Evolutionary conservation across 73 alveolate species (phyloP), one percentile per base, ranked within the genome.

Genomic region (Tetrahymena borealis): DNA sequence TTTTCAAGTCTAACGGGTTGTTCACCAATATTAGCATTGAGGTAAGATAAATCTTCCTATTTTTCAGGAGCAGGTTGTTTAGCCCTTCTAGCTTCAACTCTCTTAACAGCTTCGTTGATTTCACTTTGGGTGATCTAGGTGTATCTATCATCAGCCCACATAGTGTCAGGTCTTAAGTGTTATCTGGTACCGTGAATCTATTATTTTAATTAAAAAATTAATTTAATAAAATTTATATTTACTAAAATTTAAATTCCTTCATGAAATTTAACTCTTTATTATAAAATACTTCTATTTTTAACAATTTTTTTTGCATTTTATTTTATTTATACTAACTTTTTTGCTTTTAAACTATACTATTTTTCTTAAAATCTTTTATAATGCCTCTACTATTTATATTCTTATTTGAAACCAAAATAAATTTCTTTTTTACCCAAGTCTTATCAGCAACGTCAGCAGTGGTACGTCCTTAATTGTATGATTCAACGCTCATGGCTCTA

Each of bases 131-230:
- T 93, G 20, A 93, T 93, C n/a, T 39, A 39, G 24, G 95, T 39
- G 24, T 93, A 93, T 93, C 95, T 79, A 40, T 93, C 95, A 36
- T 93, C 95, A 42, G 95, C 95, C 95, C 95, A 93, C 90, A 93
- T 79, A 28, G 95, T 93, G 91, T 93, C 95, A 24, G 95, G 95
- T 85, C 95, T 79, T 37, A 93, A 42, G 60, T 93, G 90, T 7
- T 85, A 40, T 85, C 95, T 93, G 90, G 78, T 90, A 38, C 95
- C 95, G 91, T 93, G 85, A 60, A 60, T 20, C 85, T 60, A 60
- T 60, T 20, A 60, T 3, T 24, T 24, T 7, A 41, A 41, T 7
- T 41, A 18, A 11, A 41, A 18, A 18, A 5, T 41, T 7, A 40
- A 24, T 6, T 40, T 40, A 40, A 41, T 41, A 7, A 41, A 41